These are phyloP conservation scores for Globisporangium carolinianum DNA, from an alignment of 352 stramenopile genomes.

Conservation along the genomic window DNA sequence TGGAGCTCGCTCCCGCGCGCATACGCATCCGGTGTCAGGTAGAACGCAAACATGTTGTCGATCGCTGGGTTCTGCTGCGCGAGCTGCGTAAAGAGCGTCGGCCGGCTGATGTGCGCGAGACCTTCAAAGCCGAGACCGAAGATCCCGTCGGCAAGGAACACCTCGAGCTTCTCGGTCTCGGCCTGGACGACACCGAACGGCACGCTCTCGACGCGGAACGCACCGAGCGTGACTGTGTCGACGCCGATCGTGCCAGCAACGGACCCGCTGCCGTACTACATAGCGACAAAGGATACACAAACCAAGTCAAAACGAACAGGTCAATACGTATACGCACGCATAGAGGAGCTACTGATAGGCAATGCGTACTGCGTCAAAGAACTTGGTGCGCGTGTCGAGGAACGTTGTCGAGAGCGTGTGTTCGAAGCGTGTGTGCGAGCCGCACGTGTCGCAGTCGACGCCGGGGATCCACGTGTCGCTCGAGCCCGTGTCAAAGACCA, in stretches of 20 bases:
- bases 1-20: conserved; percentile 65
- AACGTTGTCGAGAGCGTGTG: conserved; percentile 51
- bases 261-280: conserved; percentile 72
- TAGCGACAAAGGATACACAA: background rate
- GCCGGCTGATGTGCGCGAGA: conserved; percentile 81
- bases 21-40: conserved; percentile 75
- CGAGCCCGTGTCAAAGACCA: conserved; percentile 80
- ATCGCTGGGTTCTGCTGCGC: conserved; percentile 58
- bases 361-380: conserved; percentile 45
- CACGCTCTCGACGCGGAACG: conserved; percentile 63
- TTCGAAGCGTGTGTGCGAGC: conserved; percentile 53
- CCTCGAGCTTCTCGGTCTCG: conserved; percentile 64
- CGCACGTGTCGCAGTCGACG: conserved; percentile 37
- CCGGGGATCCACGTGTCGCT: conserved; percentile 79
- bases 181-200: conserved; percentile 67
- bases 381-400: conserved; percentile 64
- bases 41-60: conserved; percentile 87
- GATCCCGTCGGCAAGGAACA: conserved; percentile 85
- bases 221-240: conserved; percentile 66
- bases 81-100: conserved; percentile 74
- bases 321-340: too few species aligned
- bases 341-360: too few species aligned
- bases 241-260: conserved; percentile 71
- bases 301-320: background rate
- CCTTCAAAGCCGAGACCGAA: conserved; percentile 81